Evolutionary conservation across 345 rosid species (phyloP).

Genomic region (Heritiera fomes): DNA sequence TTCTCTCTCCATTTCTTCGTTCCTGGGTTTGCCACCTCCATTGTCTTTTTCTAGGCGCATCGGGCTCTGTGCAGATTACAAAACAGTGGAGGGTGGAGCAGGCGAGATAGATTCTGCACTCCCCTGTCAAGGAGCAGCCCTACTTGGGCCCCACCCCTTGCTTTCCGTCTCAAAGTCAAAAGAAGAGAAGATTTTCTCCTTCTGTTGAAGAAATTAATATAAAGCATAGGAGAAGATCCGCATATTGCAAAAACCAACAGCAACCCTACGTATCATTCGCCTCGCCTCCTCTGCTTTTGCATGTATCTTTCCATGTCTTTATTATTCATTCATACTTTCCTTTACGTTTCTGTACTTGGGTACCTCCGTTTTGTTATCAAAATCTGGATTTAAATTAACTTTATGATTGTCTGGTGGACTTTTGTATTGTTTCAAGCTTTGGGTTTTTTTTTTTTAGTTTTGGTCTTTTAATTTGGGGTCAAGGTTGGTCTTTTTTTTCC

Average conservation of each 20-base stretch:
- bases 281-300: conserved; percentile 22
- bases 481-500: conserved; percentile 23
- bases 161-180: background rate
- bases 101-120: background rate
- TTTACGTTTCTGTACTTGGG: conserved; percentile 20
- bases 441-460: conserved; percentile 19
- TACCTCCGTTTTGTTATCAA: background rate
- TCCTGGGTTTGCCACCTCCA: background rate
- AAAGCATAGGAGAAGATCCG: conserved; percentile 31
- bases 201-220: background rate
- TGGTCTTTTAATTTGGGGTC: conserved; percentile 21
- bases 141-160: background rate
- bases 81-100: background rate
- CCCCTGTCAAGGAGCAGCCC: background rate
- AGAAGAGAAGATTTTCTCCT: background rate
- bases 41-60: background rate
- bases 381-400: background rate
- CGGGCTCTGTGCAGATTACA: background rate
- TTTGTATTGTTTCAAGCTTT: background rate
- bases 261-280: conserved; percentile 35
- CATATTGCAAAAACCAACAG: conserved; percentile 43
- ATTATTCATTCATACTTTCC: background rate
- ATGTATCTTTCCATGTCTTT: conserved; percentile 13
- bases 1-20: background rate
- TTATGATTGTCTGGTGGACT: background rate